Evolutionary conservation across 805 yeast genomes (phyloP).

Genomic region (Wickerhamiella hasegawae): DNA sequence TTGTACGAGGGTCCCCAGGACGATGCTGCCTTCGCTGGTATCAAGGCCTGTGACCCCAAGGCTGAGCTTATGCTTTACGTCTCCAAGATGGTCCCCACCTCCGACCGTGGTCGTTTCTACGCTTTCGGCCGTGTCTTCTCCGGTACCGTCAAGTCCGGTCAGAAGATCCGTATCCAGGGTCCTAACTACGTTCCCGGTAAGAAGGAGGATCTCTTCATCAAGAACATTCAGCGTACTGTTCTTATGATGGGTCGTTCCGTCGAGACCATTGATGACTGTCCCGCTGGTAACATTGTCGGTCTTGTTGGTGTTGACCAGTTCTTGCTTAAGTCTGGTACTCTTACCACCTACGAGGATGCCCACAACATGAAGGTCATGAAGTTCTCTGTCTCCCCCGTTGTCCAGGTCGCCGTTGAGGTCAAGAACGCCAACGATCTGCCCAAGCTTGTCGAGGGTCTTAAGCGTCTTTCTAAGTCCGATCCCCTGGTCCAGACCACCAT

Average conservation of each 20-base stretch:
- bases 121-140: conserved; percentile 99
- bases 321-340: conserved; percentile 98
- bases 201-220: conserved; percentile 93
- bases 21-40: conserved; percentile 78
- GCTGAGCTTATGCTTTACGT: conserved; percentile 98
- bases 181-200: conserved; percentile 98
- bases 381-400: conserved; percentile 99
- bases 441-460: conserved; percentile 98
- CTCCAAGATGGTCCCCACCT: conserved; percentile 99
- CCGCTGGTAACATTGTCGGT: conserved; percentile 99
- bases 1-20: conserved; percentile 95
- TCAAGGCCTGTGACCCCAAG: conserved; percentile 95
- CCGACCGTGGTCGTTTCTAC: conserved; percentile 99
- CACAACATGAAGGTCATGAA: conserved; percentile 99
- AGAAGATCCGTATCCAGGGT: conserved; percentile 99
- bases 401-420: conserved; percentile 98
- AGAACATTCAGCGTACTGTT: conserved; percentile 97
- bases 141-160: conserved; percentile 98
- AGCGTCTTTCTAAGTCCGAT: conserved; percentile 98
- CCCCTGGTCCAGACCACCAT: conserved; percentile 90
- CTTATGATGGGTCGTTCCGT: conserved; percentile 98
- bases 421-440: conserved; percentile 99
- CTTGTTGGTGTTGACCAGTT: conserved; percentile 99
- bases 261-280: conserved; percentile 97
- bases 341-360: conserved; percentile 89